These are phyloP conservation scores for Apophysomyces sp. DNA, from an alignment of 371 early-diverging fungal genomes.

Conservation along the genomic window DNA sequence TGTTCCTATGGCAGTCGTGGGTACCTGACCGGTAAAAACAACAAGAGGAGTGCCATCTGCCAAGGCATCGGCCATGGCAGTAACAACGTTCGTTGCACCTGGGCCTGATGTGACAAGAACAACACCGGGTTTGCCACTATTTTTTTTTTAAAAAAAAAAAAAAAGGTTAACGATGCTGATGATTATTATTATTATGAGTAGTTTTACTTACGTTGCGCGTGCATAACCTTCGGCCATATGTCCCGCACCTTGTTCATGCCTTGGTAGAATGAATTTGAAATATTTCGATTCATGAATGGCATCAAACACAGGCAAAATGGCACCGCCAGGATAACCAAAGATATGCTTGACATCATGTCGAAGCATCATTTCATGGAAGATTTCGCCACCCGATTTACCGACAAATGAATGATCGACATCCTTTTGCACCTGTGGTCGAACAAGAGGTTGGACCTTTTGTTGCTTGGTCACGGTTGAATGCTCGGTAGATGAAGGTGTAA, in stretches of 20 bases:
- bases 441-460: conserved; percentile 23
- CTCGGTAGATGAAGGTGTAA: conserved; percentile 8
- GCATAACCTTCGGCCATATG: conserved; percentile 99
- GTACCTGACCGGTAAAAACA: conserved; percentile 94
- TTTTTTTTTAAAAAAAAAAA: too few species aligned
- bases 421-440: conserved; percentile 11
- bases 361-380: conserved; percentile 98
- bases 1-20: conserved; percentile 88
- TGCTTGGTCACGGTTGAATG: background rate
- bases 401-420: conserved; percentile 64
- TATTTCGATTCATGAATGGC: conserved; percentile 95
- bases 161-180: background rate
- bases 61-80: conserved; percentile 96
- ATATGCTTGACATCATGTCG: conserved; percentile 89
- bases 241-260: conserved; percentile 98
- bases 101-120: conserved; percentile 96
- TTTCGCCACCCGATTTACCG: conserved; percentile 97
- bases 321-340: conserved; percentile 98
- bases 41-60: conserved; percentile 95
- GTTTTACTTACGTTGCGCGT: conserved; percentile 83
- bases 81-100: conserved; percentile 97
- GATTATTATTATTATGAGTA: too few species aligned
- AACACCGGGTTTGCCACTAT: conserved; percentile 90
- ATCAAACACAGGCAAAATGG: conserved; percentile 96
- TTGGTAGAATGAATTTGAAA: conserved; percentile 92